A percentile compares a stretch with the other conserved stretches of the same genome.
Conservation (phyloP, 192 early-diverging fungal genomes). For the Spizellomyces punctatus region DNA sequence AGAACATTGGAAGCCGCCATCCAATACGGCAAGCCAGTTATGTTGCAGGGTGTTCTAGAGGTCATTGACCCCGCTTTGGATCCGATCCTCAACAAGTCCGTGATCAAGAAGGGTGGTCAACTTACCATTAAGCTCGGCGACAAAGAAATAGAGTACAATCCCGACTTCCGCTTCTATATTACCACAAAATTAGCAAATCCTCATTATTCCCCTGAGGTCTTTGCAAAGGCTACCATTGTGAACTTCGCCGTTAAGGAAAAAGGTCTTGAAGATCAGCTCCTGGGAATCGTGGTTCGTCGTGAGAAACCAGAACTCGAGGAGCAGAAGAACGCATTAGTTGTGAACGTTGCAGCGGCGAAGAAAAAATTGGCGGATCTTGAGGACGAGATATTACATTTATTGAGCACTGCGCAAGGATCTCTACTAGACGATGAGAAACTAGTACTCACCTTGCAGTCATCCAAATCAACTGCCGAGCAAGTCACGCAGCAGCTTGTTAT, state of each 20-base stretch:
- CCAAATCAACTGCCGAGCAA: constrained; percentile 61
- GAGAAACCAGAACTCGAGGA: constrained; percentile 66
- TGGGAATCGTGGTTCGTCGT: constrained; percentile 59
- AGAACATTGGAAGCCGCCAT: constrained; percentile 60
- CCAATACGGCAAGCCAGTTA: constrained; percentile 60
- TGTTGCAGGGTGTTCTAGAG: constrained; percentile 59
- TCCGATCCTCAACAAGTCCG: constrained; percentile 61
- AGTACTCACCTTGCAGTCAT: constrained; percentile 64
- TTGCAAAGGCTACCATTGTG: constrained; percentile 66
- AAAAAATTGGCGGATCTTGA: constrained; percentile 61
- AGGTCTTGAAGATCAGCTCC: constrained; percentile 63
- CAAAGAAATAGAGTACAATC: constrained; percentile 66
- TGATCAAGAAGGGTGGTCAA: constrained; percentile 58
- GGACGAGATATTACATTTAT: constrained; percentile 60
- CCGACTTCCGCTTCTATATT: constrained; percentile 62
- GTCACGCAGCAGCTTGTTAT: constrained; percentile 61
- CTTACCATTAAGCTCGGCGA: constrained; percentile 60
- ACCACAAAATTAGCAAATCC: constrained; percentile 66
- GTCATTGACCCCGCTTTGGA: constrained; percentile 59
- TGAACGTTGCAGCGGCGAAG: constrained; percentile 61
- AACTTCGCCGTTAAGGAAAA: constrained; percentile 68
- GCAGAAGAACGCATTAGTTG: constrained; percentile 60
- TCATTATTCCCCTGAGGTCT: constrained; percentile 62
- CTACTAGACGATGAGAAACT: constrained; percentile 65
- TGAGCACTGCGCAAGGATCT: constrained; percentile 68